A percentile compares a stretch with the other conserved stretches of the same genome.
Conservation (phyloP, 1,284 basidiomycete species). For the Tremellales sp. region DNA sequence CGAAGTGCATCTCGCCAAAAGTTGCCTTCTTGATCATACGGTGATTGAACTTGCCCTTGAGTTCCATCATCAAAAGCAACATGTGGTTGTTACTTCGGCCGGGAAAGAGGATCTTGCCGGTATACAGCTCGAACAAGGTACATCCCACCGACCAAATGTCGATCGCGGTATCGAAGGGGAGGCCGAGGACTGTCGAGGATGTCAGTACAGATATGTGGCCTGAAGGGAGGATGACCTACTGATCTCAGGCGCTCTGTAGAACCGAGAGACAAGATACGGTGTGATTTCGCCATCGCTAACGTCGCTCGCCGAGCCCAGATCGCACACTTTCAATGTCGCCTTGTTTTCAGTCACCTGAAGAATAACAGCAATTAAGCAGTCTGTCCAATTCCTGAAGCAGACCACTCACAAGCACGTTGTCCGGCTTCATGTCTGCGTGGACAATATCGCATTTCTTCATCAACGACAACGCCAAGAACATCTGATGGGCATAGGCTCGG, state of each 20-base stretch:
- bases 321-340: slow-evolving; percentile 88
- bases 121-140: slow-evolving; percentile 95
- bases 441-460: slow-evolving; percentile 87
- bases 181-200: slow-evolving; percentile 73
- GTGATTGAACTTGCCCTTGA: slow-evolving; percentile 87
- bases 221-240: slow-evolving; percentile 58
- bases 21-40: slow-evolving; percentile 93
- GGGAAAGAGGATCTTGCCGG: slow-evolving; percentile 96
- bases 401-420: slow-evolving; percentile 78
- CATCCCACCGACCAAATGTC: slow-evolving; percentile 98
- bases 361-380: slow-evolving; percentile 8
- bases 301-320: slow-evolving; percentile 92
- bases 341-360: slow-evolving; percentile 88
- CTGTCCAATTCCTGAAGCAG: not conserved
- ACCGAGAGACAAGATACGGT: slow-evolving; percentile 94
- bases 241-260: slow-evolving; percentile 98
- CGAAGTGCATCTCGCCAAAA: slow-evolving; percentile 89
- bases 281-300: slow-evolving; percentile 88
- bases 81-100: slow-evolving; percentile 98
- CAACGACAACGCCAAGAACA: slow-evolving; percentile 81
- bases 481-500: slow-evolving; percentile 94
- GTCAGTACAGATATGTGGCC: slow-evolving; percentile 1
- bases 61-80: slow-evolving; percentile 94
- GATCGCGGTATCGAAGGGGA: slow-evolving; percentile 87
- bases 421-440: slow-evolving; percentile 98